Conservation (phyloP, 2,329 filamentous ascomycete species). For the Penicillium sp. region DNA sequence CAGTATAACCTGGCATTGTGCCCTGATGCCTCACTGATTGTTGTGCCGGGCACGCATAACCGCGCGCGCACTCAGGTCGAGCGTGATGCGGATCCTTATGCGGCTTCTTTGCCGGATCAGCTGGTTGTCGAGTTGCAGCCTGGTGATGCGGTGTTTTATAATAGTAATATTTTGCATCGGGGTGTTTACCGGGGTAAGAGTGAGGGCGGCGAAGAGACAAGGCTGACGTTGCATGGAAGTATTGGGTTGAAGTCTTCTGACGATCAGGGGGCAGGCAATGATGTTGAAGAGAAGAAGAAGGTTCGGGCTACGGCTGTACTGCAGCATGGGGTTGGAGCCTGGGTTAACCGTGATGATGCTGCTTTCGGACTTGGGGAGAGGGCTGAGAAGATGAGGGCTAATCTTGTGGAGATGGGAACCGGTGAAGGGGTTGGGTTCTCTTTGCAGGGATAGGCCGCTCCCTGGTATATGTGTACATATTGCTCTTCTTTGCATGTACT, state of each 20-base stretch:
- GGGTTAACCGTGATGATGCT: constrained; percentile 45
- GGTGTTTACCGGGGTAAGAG: constrained; percentile 44
- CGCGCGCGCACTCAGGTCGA: constrained; percentile 70
- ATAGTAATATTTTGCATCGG: constrained; percentile 75
- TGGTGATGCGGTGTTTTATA: constrained; percentile 82
- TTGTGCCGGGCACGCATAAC: constrained; percentile 73
- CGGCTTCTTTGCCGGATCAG: constrained; percentile 61
- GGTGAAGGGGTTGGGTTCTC: constrained; percentile 48
- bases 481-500: background rate
- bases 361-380: constrained; percentile 39
- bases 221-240: constrained; percentile 47
- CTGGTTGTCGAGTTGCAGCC: constrained; percentile 64
- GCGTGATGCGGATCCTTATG: constrained; percentile 65
- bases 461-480: background rate
- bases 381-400: constrained; percentile 46
- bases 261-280: constrained; percentile 11
- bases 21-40: constrained; percentile 69
- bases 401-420: constrained; percentile 47
- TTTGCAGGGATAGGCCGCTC: constrained; percentile 35
- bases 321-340: constrained; percentile 48
- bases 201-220: constrained; percentile 36
- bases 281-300: constrained; percentile 31
- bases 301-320: constrained; percentile 46
- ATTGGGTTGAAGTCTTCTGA: constrained; percentile 38
- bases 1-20: constrained; percentile 87